Conservation (phyloP, 139 green algal species). For the Tetratostichococcus sp. region DNA sequence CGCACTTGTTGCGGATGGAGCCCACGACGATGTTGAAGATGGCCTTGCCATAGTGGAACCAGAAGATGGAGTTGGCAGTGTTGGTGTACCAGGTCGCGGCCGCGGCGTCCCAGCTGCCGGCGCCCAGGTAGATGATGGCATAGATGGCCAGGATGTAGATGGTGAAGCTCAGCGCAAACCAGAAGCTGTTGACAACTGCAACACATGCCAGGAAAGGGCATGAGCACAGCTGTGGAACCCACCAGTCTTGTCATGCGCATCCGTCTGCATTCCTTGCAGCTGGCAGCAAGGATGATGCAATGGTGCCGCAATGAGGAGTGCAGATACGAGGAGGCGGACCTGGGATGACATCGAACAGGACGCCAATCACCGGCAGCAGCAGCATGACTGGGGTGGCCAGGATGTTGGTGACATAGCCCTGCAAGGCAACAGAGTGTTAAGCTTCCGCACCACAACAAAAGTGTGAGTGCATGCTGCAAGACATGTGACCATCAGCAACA, state of each 20-base stretch:
- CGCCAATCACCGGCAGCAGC: not conserved
- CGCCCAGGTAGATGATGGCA: not conserved
- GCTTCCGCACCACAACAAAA: too few species aligned
- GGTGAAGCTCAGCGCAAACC: constrained; percentile 35
- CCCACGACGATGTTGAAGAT: constrained; percentile 22
- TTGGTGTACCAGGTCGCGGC: not conserved
- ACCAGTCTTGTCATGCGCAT: too few species aligned
- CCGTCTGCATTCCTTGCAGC: too few species aligned
- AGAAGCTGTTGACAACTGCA: constrained; percentile 8
- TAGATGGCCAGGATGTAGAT: constrained; percentile 29
- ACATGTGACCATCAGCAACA: not conserved
- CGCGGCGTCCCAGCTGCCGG: not conserved
- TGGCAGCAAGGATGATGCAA: too few species aligned
- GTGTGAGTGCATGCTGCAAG: too few species aligned
- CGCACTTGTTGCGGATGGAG: not conserved
- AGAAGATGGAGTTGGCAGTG: constrained; percentile 38
- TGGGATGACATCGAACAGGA: not conserved
- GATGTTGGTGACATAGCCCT: not conserved
- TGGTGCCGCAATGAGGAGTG: too few species aligned
- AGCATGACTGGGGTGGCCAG: not conserved
- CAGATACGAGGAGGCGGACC: too few species aligned
- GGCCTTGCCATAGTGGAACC: constrained; percentile 46
- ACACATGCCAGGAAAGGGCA: not conserved
- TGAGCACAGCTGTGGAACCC: too few species aligned
- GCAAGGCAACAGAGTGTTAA: too few species aligned